Percentiles rank a stretch among this genome's conserved stretches.
phyloP scores from a whole-genome alignment of 2,329 filamentous ascomycete genomes.

The Neodidymelliopsis sp. region DNA sequence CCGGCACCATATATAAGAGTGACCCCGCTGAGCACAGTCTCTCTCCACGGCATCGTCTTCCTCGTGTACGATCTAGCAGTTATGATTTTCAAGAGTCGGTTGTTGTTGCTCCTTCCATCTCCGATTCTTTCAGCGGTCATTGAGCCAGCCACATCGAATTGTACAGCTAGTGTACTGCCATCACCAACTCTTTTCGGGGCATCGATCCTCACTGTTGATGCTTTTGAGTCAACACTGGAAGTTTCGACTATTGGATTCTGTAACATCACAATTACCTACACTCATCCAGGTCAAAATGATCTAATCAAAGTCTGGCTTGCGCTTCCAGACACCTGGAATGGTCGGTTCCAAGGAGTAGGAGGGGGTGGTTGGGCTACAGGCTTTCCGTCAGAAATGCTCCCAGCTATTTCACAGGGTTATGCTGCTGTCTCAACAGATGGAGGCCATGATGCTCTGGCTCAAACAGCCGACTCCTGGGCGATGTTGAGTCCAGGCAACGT shows the following conservation, averaged over 20 bases:
- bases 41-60: background rate
- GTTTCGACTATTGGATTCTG: slow-evolving; percentile 19
- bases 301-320: slow-evolving; percentile 26
- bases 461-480: slow-evolving; percentile 13
- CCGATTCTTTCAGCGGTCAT: background rate
- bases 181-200: slow-evolving; percentile 6
- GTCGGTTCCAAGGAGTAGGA: slow-evolving; percentile 32
- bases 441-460: slow-evolving; percentile 18
- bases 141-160: background rate
- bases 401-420: slow-evolving; percentile 30
- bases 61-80: background rate
- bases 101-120: background rate
- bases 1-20: background rate
- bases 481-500: slow-evolving; percentile 28
- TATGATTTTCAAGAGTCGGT: slow-evolving; percentile 4
- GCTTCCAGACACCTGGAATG: slow-evolving; percentile 29
- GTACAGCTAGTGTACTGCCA: background rate
- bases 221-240: slow-evolving; percentile 1
- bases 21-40: too few relatives aligned
- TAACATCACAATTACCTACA: slow-evolving; percentile 29
- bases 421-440: slow-evolving; percentile 34
- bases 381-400: slow-evolving; percentile 18
- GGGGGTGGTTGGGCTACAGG: slow-evolving; percentile 36
- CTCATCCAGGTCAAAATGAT: slow-evolving; percentile 28
- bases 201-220: slow-evolving; percentile 5